Evolutionary conservation across 1,139 yeast genomes (phyloP), one percentile per base, ranked within the genome.

Genomic region (Cylindricascospora bacillispora): DNA sequence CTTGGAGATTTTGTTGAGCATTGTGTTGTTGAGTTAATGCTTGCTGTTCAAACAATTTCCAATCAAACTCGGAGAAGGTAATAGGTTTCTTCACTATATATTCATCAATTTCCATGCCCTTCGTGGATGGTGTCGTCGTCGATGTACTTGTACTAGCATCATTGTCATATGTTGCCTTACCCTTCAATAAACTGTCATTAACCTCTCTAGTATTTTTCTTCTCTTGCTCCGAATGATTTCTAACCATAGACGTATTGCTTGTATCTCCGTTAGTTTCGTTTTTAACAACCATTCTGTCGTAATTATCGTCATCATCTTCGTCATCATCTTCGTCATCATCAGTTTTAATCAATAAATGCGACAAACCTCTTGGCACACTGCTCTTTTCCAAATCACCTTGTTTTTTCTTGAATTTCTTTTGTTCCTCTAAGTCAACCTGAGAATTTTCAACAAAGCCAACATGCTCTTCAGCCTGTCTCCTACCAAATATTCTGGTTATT

Each of bases 351-450:
- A 67, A 44, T 27, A 68, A 45, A 44, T 67, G 68, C 10, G 64
- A 56, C 33, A 67, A 44, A n/a, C 69, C 63, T 40, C 62, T 63
- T 4, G 74, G 73, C 28, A 68, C 67, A 1, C 66, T 57, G 13
- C 57, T 56, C 37, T 64, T 57, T 20, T 65, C 66, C 30, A 67
- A 48, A 25, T 59, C 64, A 9, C 69, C 71, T 36, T 59, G 65
- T 33, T 59, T 60, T 33, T 62, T 54, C 33, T 51, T 56, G 20
- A 64, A 48, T 36, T 62, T 69, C 37, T 59, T 63, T 38, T 63
- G 69, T 41, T 66, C 70, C 31, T 65, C 70, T 15, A 59, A 62
- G 36, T 60, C 67, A 10, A 56, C 54, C 28, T 45, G 50, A n/a
- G 50, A 44, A 27, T 45, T 47, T 28, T 45, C 54, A 14, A 48